phyloP scores from a whole-genome alignment of 257 asterid genomes.

The Fraxinus pennsylvanica region DNA sequence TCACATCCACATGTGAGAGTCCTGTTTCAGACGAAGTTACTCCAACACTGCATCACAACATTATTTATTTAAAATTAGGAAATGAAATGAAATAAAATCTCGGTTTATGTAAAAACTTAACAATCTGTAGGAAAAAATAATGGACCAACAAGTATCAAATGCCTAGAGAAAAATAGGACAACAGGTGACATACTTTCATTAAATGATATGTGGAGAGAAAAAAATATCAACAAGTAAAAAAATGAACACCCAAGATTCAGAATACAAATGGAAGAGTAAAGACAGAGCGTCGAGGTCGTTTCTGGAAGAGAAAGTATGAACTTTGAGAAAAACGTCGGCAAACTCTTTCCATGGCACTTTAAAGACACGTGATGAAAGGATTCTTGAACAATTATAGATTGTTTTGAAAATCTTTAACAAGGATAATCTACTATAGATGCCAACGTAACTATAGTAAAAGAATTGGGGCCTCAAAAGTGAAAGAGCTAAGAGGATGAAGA shows the following conservation, averaged over 20 bases:
- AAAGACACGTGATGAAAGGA: background rate
- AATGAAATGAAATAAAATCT: slow-evolving; percentile 19
- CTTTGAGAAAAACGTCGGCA: background rate
- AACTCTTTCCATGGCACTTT: background rate
- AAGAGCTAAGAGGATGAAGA: background rate
- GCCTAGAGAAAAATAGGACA: slow-evolving; percentile 2
- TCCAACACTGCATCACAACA: slow-evolving; percentile 69
- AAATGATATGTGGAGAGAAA: background rate
- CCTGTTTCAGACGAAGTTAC: slow-evolving; percentile 74
- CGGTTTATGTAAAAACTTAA: slow-evolving; percentile 11
- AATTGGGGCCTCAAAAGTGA: background rate
- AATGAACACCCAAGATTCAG: background rate
- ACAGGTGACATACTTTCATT: background rate
- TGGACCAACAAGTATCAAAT: slow-evolving; percentile 2
- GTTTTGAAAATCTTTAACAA: background rate
- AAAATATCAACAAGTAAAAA: no score
- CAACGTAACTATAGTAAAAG: background rate
- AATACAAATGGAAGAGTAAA: background rate
- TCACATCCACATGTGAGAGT: slow-evolving; percentile 88
- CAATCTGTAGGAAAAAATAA: background rate
- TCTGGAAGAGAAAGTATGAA: background rate
- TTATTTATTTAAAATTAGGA: slow-evolving; percentile 21
- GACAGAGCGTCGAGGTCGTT: background rate
- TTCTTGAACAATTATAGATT: background rate
- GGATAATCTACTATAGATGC: background rate